Evolutionary conservation across 208 protist genomes (phyloP).

Genomic region (Crithidia expoeki): DNA sequence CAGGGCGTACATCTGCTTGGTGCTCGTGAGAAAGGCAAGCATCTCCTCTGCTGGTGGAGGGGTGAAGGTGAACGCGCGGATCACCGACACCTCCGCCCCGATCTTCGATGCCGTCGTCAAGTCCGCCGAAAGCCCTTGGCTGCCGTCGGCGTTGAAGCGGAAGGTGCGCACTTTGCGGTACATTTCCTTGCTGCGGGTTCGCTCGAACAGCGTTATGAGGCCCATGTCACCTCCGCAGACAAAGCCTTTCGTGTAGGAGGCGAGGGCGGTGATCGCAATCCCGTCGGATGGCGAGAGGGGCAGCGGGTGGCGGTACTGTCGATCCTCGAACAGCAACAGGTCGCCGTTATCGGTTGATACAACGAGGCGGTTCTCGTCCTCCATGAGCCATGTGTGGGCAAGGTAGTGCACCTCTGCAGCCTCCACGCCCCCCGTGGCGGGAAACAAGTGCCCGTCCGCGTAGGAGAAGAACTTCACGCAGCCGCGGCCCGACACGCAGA

Average conservation of each 20-base stretch:
- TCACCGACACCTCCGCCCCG: conserved; percentile 61
- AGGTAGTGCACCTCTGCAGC: conserved; percentile 90
- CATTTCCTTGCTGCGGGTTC: conserved; percentile 92
- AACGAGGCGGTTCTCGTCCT: conserved; percentile 86
- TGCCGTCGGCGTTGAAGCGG: conserved; percentile 81
- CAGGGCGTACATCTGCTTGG: conserved; percentile 93
- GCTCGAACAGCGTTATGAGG: conserved; percentile 94
- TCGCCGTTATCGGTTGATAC: conserved; percentile 94
- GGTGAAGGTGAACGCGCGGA: conserved; percentile 85
- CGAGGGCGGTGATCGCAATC: conserved; percentile 86
- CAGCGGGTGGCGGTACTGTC: conserved; percentile 87
- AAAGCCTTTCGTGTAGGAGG: conserved; percentile 94
- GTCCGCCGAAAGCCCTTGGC: conserved; percentile 28
- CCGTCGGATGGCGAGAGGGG: conserved; percentile 89
- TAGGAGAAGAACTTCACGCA: conserved; percentile 91
- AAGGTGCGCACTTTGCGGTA: conserved; percentile 94
- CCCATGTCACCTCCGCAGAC: conserved; percentile 95
- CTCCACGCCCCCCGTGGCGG: conserved; percentile 57
- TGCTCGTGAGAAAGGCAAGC: conserved; percentile 91
- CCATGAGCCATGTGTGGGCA: conserved; percentile 92
- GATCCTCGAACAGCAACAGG: conserved; percentile 93
- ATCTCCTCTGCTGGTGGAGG: conserved; percentile 89
- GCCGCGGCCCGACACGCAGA: conserved; percentile 93
- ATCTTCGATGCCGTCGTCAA: conserved; percentile 31
- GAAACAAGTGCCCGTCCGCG: conserved; percentile 79